Evolutionary conservation across 2,329 filamentous ascomycete species (phyloP), one percentile per base, ranked within the genome.

Genomic region (Trichocomaceae sp.): DNA sequence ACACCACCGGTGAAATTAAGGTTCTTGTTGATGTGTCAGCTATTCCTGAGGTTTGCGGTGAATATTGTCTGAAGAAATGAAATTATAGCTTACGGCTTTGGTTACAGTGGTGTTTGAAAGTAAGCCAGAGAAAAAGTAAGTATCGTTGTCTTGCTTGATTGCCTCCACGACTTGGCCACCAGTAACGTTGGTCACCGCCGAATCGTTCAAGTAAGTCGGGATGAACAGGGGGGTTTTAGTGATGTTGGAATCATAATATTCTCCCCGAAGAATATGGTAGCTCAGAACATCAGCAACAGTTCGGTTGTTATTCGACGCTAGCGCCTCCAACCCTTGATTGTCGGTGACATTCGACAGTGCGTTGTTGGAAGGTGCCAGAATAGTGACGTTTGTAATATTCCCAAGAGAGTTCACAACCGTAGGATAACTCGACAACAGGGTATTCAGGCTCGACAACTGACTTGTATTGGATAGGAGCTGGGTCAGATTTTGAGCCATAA

Each of bases 1-100:
- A 54, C 52, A 26, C 52, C 52, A 20, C 52, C 52, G 5, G 52
- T 54, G 29, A 54, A 54, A 3, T 54, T 54, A 20, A 54, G 52
- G 35, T 54, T 46, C 52, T 54, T 15, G 2, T 9, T 10, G 7
- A 8, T n/a, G 23, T 13, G 9, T 54, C 26, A 54, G 46, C n/a
- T 15, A 35, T 17, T 49, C 23, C 7, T 3, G 7, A 7, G 7
- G 23, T 7, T 22, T 17, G 5, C 12, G 19, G 19, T n/a, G n/a
- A 19, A 20, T 1, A 15, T 23, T 53, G 2, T 12, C n/a, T 9
- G 20, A 15, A 19, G 26, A 20, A 19, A 42, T 5, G 2, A 17
- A 8, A 19, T 8, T 10, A 15, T 15, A 13, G 12, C 44, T 20
- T 37, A 54, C 52, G 31, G 52, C 37, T 37, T 44, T 23, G 5